Conservation (phyloP, 805 yeast genomes). For the Candida tibetensis region DNA sequence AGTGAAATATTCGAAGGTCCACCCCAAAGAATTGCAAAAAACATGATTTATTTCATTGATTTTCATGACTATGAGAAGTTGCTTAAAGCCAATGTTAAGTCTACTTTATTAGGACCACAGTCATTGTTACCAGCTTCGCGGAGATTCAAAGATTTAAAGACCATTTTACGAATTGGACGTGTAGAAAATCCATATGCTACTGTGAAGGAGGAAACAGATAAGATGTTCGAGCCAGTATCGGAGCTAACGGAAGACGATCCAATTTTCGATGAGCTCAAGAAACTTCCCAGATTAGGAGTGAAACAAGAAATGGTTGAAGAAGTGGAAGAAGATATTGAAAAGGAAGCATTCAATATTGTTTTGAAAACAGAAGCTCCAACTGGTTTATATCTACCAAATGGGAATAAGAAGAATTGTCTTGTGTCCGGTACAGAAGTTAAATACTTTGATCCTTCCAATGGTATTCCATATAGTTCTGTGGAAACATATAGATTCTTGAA, state of each 20-base stretch:
- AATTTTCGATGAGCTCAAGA: conserved; percentile 41
- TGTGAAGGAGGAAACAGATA: conserved; percentile 32
- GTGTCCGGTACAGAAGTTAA: conserved; percentile 77
- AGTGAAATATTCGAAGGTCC: conserved; percentile 60
- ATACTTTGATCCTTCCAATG: conserved; percentile 84
- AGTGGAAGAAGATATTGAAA: conserved; percentile 38
- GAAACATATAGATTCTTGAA: conserved; percentile 71
- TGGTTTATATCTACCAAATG: conserved; percentile 70
- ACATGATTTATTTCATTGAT: conserved; percentile 52
- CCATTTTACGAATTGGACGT: conserved; percentile 41
- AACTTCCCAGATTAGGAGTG: conserved; percentile 63
- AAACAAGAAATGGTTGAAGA: conserved; percentile 45
- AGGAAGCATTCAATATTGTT: conserved; percentile 40
- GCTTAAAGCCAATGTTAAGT: conserved; percentile 25
- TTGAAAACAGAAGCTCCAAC: conserved; percentile 70
- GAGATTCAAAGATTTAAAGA: conserved; percentile 54
- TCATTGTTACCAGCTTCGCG: conserved; percentile 50
- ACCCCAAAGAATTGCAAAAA: conserved; percentile 54
- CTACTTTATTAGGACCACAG: conserved; percentile 59
- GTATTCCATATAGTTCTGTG: conserved; percentile 81
- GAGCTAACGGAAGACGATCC: conserved; percentile 35
- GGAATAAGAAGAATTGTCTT: conserved; percentile 63
- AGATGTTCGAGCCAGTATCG: conserved; percentile 31
- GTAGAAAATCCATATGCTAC: conserved; percentile 38
- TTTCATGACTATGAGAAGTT: conserved; percentile 37